Evolutionary conservation across 2,329 filamentous ascomycete genomes (phyloP).

Genomic region (Colletotrichum euphorbiae): DNA sequence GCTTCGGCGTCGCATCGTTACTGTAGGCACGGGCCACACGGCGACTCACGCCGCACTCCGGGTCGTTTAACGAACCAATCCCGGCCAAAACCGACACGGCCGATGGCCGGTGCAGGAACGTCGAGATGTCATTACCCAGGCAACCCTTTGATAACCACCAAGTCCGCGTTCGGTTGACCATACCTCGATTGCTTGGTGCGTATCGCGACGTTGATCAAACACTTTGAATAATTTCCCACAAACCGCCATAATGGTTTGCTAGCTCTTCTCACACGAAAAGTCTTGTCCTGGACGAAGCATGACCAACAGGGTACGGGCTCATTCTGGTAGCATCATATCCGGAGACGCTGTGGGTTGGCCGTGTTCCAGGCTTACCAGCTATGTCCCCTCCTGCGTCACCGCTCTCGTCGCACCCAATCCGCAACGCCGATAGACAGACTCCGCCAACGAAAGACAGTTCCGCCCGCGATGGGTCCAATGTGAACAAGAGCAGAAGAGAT

Average conservation of each 20-base stretch:
- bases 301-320: neutral
- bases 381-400: constrained; percentile 1
- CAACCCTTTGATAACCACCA: neutral
- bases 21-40: too few species aligned
- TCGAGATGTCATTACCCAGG: constrained; percentile 15
- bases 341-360: neutral
- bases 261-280: neutral
- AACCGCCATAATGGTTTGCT: neutral
- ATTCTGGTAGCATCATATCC: neutral
- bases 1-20: constrained; percentile 9
- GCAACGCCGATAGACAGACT: constrained; percentile 7
- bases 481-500: constrained; percentile 1
- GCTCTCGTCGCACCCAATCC: constrained; percentile 2
- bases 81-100: constrained; percentile 16
- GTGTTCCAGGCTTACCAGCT: neutral
- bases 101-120: constrained; percentile 11
- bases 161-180: neutral
- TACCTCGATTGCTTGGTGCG: neutral
- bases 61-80: constrained; percentile 16
- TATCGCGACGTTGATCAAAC: neutral
- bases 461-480: neutral
- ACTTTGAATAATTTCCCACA: neutral
- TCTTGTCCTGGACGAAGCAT: neutral
- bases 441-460: neutral
- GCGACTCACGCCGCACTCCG: neutral